These are phyloP conservation scores for Asterochloris sp. DNA, from an alignment of 139 green algal genomes.

Conservation along the genomic window DNA sequence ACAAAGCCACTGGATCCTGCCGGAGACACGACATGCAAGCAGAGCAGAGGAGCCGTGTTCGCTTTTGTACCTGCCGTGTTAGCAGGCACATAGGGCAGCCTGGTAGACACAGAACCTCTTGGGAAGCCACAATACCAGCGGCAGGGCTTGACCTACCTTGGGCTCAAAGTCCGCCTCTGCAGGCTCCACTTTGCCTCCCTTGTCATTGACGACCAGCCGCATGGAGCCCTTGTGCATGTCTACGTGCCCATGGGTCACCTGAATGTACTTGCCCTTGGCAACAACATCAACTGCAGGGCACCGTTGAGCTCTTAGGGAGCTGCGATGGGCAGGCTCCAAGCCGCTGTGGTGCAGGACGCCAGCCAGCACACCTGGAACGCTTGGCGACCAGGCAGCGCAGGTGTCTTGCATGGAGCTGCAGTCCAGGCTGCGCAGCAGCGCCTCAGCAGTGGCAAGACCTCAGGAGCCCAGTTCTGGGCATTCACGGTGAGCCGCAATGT, in stretches of 20 bases:
- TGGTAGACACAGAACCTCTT: background rate
- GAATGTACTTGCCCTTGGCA: constrained; percentile 56
- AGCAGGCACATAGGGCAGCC: too few species aligned
- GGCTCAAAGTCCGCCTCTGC: constrained; percentile 48
- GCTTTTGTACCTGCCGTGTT: too few species aligned
- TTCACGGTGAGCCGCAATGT: background rate
- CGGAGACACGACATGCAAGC: background rate
- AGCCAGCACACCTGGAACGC: too few species aligned
- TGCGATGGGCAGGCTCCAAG: too few species aligned
- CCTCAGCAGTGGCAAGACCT: too few species aligned
- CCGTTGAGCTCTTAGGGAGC: too few species aligned
- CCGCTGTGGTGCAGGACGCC: too few species aligned
- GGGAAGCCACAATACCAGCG: background rate
- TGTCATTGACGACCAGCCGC: constrained; percentile 78
- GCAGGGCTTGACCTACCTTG: constrained; percentile 36
- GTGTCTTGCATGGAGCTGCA: too few species aligned
- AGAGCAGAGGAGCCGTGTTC: too few species aligned
- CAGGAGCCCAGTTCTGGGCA: too few species aligned
- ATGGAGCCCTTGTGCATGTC: constrained; percentile 91
- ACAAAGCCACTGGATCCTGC: background rate
- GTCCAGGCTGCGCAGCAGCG: too few species aligned
- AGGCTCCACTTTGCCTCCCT: constrained; percentile 60
- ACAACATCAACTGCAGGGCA: constrained; percentile 69
- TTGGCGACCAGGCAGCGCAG: too few species aligned
- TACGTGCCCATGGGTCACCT: constrained; percentile 80